Conservation (phyloP, 2,329 filamentous ascomycete genomes). For the Byssothecium circinans region DNA sequence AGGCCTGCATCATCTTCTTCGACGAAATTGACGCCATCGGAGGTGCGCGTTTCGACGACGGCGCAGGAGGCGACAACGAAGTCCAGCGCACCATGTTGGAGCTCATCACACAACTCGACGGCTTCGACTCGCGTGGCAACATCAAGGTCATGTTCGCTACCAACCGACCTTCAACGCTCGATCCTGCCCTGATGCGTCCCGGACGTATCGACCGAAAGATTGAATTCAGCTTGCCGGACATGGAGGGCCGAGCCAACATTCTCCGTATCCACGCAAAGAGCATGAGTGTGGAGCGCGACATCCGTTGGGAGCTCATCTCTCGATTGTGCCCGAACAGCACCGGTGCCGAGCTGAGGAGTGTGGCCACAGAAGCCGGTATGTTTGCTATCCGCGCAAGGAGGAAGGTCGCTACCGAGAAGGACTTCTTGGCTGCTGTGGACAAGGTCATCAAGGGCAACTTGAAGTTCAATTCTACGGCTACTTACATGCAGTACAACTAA, state of each 20-base stretch:
- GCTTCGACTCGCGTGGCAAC: conserved; percentile 94
- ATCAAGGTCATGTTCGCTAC: conserved; percentile 99
- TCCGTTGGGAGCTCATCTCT: conserved; percentile 98
- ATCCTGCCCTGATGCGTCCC: conserved; percentile 95
- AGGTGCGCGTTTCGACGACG: conserved; percentile 94
- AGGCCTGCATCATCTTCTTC: conserved; percentile 99
- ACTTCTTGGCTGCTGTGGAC: conserved; percentile 96
- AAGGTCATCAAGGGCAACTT: conserved; percentile 99
- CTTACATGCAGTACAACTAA: conserved; percentile 99
- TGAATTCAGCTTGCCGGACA: conserved; percentile 94
- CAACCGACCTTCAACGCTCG: conserved; percentile 91
- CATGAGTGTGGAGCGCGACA: conserved; percentile 98
- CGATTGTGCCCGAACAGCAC: conserved; percentile 96
- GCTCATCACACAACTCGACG: conserved; percentile 93
- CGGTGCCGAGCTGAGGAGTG: conserved; percentile 91
- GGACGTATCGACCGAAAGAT: conserved; percentile 99
- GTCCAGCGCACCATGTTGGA: conserved; percentile 98
- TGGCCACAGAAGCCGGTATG: conserved; percentile 98
- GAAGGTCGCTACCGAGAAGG: conserved; percentile 98
- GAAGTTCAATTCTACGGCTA: conserved; percentile 98
- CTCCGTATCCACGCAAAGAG: conserved; percentile 98
- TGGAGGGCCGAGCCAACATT: conserved; percentile 96
- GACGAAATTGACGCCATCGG: conserved; percentile 97
- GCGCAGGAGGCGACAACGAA: conserved; percentile 95
- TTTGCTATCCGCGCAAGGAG: conserved; percentile 91